Conservation (phyloP, 768 basidiomycete species). For the Coprinopsis sp. region DNA sequence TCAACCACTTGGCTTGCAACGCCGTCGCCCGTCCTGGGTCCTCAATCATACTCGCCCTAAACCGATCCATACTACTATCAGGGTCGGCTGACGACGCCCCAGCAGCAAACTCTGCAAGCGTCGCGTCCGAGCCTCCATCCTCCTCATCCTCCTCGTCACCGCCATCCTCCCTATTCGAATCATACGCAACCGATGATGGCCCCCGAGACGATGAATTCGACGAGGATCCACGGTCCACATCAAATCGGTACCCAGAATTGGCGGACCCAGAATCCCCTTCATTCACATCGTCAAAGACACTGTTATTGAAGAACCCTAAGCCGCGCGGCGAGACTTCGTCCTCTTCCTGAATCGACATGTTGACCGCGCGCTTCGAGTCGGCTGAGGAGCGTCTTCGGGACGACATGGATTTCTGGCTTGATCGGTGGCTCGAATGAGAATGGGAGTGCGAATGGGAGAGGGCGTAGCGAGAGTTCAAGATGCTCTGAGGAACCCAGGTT, state of each 20-base stretch:
- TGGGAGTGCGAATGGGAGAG: neutral
- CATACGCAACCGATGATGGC: no score
- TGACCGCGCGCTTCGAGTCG: no score
- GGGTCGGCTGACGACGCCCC: constrained; percentile 42
- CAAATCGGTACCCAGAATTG: no score
- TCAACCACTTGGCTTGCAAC: constrained; percentile 75
- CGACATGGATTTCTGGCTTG: no score
- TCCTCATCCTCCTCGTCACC: constrained; percentile 28
- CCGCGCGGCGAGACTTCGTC: no score
- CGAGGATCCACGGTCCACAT: no score
- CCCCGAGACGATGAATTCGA: no score
- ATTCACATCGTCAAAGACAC: constrained; percentile 29
- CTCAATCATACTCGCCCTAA: constrained; percentile 63
- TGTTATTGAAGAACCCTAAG: no score
- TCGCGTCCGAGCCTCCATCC: constrained; percentile 17
- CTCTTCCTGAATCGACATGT: constrained; percentile 18
- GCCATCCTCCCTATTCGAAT: constrained; percentile 12
- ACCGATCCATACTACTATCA: constrained; percentile 42
- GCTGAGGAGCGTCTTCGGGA: no score
- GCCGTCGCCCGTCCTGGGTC: constrained; percentile 82
- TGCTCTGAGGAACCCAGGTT: constrained; percentile 3
- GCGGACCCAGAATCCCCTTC: neutral
- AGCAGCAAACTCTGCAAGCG: constrained; percentile 36
- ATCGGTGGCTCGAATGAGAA: no score
- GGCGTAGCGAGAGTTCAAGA: neutral